Evolutionary conservation across 805 yeast genomes (phyloP), one percentile per base, ranked within the genome.

Genomic region (Dipodascopsis tothii): DNA sequence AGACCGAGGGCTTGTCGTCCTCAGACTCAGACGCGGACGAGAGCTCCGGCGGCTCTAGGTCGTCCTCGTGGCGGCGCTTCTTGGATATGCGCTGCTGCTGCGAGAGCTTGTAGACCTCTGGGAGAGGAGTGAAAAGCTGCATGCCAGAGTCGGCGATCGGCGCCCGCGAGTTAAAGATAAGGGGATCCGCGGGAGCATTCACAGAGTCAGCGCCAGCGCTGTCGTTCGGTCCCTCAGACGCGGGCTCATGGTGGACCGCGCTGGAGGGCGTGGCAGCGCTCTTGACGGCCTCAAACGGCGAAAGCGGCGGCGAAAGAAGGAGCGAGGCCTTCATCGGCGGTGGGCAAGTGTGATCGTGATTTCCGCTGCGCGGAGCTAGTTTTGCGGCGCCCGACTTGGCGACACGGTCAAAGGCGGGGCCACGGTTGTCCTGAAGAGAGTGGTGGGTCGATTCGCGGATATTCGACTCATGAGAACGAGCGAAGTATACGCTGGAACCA

Each of bases 231-330:
- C 11, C n/a, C n/a, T n/a, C n/a, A n/a, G n/a, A n/a, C n/a, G n/a
- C n/a, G n/a, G n/a, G 41, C 4, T 41, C 22, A 37, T 20, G 38
- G 32, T 33, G 17, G 32, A 34, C 43, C 21, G 36, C 39, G 20
- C 38, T 32, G 11, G 40, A 39, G 33, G 36, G 16, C 22, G 33
- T 35, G n/a, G 35, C 41, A 14, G 30, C 30, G 14, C 11, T 9
- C 30, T 9, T 14, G 14, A 25, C 14, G 9, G 30, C 30, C 28
- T 38, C 38, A 34, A 38, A 48, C 22, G 49, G 50, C 30, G 52
- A 46, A 20, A 40, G 50, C 22, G 52, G 47, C 32, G 52, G 52
- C 50, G 52, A 46, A 19, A 39, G 45, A 21, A 43, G 40, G 9
- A 30, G 37, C 18, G 33, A 18, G 4, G 45, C 4, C 27, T 38